Conservation (phyloP, 352 stramenopile genomes). For the Globisporangium canariense region DNA sequence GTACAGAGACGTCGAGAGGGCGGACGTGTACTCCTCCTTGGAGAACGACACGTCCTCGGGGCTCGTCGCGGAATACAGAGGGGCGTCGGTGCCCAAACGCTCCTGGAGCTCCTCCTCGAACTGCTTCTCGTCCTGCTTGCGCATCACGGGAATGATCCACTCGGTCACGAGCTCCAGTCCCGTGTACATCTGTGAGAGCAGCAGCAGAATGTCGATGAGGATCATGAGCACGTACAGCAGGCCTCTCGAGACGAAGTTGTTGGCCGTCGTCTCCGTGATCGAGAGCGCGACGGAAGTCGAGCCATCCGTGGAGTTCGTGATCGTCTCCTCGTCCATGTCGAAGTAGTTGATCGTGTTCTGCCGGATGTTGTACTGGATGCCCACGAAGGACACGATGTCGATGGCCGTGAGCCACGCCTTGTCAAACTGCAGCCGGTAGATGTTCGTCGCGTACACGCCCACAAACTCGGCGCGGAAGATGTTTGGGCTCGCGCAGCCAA, state of each 20-base stretch:
- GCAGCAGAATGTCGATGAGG: constrained; percentile 19
- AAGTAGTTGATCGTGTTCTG: constrained; percentile 21
- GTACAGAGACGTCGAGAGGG: constrained; percentile 34
- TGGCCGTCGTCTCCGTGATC: constrained; percentile 14
- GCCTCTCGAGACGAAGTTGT: constrained; percentile 23
- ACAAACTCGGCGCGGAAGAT: constrained; percentile 19
- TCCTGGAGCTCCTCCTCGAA: constrained; percentile 4
- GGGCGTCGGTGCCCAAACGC: not conserved
- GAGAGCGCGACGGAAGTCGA: not conserved
- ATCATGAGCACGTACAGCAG: constrained; percentile 26
- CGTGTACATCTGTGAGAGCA: constrained; percentile 24
- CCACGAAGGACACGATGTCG: constrained; percentile 17
- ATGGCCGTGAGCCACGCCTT: constrained; percentile 21
- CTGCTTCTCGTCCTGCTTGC: constrained; percentile 11
- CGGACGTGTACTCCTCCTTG: constrained; percentile 16
- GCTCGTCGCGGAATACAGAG: not conserved
- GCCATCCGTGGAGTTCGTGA: not conserved
- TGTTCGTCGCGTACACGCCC: constrained; percentile 13
- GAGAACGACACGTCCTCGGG: constrained; percentile 6
- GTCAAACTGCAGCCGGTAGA: constrained; percentile 12
- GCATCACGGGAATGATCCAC: constrained; percentile 20
- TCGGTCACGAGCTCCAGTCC: constrained; percentile 16
- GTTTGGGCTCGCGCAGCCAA: constrained; percentile 24
- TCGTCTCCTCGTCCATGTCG: constrained; percentile 10
- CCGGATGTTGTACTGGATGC: constrained; percentile 17